Evolutionary conservation across 73 alveolate genomes (phyloP).

Genomic region (Durusdinium trenchii): DNA sequence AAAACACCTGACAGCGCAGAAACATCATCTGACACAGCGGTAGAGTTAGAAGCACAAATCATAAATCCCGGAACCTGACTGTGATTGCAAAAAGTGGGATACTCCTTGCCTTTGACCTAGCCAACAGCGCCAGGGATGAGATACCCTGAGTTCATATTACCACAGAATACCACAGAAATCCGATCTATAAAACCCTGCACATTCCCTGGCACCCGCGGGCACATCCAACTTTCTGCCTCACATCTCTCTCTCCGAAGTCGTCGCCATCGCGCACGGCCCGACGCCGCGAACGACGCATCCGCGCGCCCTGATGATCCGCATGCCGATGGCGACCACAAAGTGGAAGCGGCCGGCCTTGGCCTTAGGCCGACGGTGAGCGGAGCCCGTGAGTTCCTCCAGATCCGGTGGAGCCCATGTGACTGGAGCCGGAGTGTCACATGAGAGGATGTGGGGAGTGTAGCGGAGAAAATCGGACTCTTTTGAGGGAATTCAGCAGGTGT

Average conservation of each 20-base stretch:
- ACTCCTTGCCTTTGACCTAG: no score
- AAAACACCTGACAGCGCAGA: no score
- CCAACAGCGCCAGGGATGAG: background rate
- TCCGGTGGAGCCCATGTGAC: no score
- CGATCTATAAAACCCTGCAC: background rate
- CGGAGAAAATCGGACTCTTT: no score
- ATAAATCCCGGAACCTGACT: no score
- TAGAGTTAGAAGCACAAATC: no score
- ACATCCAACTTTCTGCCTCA: background rate
- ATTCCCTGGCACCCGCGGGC: background rate
- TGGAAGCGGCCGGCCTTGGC: conserved; percentile 20
- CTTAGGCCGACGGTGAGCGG: background rate
- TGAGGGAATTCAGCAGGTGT: no score
- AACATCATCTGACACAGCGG: no score
- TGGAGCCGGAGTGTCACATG: no score
- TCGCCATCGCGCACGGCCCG: background rate
- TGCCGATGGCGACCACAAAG: conserved; percentile 51
- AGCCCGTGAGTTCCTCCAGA: no score
- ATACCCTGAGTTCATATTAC: background rate
- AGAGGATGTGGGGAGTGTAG: no score
- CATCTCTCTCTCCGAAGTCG: background rate
- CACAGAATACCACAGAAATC: background rate
- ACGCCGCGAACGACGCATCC: background rate
- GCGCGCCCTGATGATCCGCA: conserved; percentile 38
- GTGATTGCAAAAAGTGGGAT: no score